Conservation (phyloP, 2,329 filamentous ascomycete genomes). For the Chrysoporthe puriensis region DNA sequence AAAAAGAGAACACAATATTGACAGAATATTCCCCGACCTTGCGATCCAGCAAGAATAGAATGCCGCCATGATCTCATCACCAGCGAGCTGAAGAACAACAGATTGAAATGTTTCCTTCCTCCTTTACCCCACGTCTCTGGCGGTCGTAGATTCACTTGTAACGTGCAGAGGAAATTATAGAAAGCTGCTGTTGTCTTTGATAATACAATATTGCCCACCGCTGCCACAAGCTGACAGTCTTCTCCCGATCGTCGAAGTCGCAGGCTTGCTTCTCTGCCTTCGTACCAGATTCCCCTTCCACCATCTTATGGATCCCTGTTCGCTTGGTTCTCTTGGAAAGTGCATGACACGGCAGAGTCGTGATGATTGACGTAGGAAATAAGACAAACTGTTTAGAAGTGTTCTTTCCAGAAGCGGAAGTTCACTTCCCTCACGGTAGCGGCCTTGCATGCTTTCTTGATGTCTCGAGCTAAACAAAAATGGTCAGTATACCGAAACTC, state of each 20-base stretch:
- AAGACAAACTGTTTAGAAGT: constrained; percentile 57
- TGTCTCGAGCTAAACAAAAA: constrained; percentile 70
- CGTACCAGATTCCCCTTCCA: not conserved
- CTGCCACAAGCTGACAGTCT: not conserved
- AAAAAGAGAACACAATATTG: constrained; percentile 20
- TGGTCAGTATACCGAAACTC: constrained; percentile 39
- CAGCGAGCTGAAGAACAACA: constrained; percentile 3
- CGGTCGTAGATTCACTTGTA: not conserved
- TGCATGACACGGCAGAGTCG: not conserved
- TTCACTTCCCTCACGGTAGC: constrained; percentile 78
- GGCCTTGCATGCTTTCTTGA: constrained; percentile 77
- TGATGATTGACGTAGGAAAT: not conserved
- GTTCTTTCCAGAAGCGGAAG: constrained; percentile 99
- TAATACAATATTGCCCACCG: not conserved
- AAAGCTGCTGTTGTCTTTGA: constrained; percentile 7
- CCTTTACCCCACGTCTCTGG: not conserved
- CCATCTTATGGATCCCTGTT: not conserved
- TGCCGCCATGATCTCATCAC: constrained; percentile 3
- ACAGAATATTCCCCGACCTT: constrained; percentile 22
- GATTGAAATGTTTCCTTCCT: constrained; percentile 6
- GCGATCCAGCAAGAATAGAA: constrained; percentile 13
- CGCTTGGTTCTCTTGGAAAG: not conserved
- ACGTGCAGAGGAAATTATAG: not conserved
- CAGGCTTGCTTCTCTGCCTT: not conserved
- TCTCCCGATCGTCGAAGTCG: not conserved